These are phyloP conservation scores for Pichia cephalocereana DNA, from an alignment of 805 yeast genomes.

Conservation along the genomic window DNA sequence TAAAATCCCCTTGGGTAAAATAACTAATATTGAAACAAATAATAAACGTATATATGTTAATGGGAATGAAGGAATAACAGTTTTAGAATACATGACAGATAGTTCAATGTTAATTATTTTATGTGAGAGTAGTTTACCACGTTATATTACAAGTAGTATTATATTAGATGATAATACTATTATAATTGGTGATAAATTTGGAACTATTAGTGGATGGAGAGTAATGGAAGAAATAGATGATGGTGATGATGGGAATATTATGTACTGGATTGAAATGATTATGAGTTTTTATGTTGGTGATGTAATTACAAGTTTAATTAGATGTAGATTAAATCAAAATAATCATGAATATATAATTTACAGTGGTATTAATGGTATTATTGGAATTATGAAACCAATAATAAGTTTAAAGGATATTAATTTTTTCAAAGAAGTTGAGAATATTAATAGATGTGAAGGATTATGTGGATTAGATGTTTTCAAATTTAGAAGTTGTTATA, in stretches of 20 bases:
- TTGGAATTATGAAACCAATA: slow-evolving; percentile 69
- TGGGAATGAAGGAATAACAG: slow-evolving; percentile 61
- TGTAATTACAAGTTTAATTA: slow-evolving; percentile 51
- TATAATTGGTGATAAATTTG: slow-evolving; percentile 81
- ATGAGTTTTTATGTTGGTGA: slow-evolving; percentile 61
- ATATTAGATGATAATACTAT: slow-evolving; percentile 69
- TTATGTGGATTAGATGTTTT: slow-evolving; percentile 42
- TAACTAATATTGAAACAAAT: slow-evolving; percentile 45
- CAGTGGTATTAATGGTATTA: slow-evolving; percentile 71
- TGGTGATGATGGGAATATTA: too few relatives aligned
- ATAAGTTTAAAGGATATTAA: slow-evolving; percentile 51
- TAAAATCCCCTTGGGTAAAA: slow-evolving; percentile 27
- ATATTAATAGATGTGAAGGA: slow-evolving; percentile 30
- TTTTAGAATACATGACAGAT: slow-evolving; percentile 40
- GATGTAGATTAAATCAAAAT: slow-evolving; percentile 45
- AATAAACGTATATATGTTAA: slow-evolving; percentile 59
- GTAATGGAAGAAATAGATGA: slow-evolving; percentile 27
- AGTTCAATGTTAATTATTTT: slow-evolving; percentile 48
- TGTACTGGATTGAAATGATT: slow-evolving; percentile 33
- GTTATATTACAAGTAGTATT: slow-evolving; percentile 55
- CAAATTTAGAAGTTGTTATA: slow-evolving; percentile 67
- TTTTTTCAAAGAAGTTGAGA: slow-evolving; percentile 48
- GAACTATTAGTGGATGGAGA: slow-evolving; percentile 38
- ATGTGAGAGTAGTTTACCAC: slow-evolving; percentile 57
- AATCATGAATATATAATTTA: slow-evolving; percentile 63